A percentile compares a stretch with the other conserved stretches of the same genome.
phyloP scores from a whole-genome alignment of 139 green algal species.

The Tetradesmus obliquus region DNA sequence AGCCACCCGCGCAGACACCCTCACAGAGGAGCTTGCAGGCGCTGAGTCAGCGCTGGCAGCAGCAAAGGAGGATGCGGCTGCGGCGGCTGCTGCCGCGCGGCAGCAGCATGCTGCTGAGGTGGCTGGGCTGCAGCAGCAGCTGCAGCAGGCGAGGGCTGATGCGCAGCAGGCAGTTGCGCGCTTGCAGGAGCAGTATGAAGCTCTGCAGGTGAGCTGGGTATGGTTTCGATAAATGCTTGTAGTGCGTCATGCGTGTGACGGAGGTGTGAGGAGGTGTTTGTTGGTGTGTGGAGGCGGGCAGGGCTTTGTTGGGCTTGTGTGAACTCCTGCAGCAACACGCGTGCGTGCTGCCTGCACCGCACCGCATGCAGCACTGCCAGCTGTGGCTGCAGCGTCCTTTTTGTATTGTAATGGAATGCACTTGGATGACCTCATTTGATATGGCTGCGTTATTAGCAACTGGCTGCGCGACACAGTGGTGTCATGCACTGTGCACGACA shows the following conservation, averaged over 20 bases:
- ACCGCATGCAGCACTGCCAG: background rate
- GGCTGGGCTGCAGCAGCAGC: constrained; percentile 19
- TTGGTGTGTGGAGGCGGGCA: no score
- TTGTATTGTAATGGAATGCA: no score
- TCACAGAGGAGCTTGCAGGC: background rate
- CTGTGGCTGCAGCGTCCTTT: background rate
- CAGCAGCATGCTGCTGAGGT: constrained; percentile 1
- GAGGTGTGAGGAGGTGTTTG: no score
- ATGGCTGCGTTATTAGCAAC: no score
- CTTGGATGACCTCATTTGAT: no score
- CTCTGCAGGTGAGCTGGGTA: background rate
- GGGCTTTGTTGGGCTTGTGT: no score
- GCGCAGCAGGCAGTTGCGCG: background rate
- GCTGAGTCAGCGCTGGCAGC: constrained; percentile 24
- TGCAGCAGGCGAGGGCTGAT: constrained; percentile 11
- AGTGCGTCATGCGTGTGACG: no score
- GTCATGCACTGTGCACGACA: no score
- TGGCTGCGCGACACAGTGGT: no score
- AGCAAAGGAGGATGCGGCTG: constrained; percentile 1
- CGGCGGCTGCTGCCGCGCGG: background rate
- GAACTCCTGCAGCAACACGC: no score
- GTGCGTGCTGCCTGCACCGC: no score
- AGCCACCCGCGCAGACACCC: background rate
- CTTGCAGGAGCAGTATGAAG: constrained; percentile 13
- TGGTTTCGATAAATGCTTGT: no score